Evolutionary conservation across 2,329 filamentous ascomycete species (phyloP), one percentile per base, ranked within the genome.

Genomic region (Aspergillus pseudoterreus): DNA sequence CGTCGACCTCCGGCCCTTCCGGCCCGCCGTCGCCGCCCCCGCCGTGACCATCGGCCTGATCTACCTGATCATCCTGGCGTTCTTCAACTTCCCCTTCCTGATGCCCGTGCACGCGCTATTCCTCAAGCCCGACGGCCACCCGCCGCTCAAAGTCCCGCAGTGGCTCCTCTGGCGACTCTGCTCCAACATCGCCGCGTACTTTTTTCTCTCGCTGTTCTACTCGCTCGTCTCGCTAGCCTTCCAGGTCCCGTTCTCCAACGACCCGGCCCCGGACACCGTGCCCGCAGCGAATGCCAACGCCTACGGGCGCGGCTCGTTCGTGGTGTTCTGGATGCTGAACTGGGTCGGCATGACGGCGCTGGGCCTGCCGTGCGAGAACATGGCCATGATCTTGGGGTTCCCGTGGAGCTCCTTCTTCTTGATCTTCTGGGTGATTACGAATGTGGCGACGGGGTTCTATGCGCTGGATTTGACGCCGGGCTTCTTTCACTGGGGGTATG

Each of bases 361-460:
- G 1, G 84, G 83, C 0, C 67, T 87, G 2, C 81, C 83, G 0
- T 84, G 81, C 60, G 83, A 87, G 68, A 86, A 86, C 58, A 78
- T 83, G 24, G 80, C 80, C 0, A 85, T 85, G 79, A 60, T 85
- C 2, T 70, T 86, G 4, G 82, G 81, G 0, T 73, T 79, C 58
- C 83, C 81, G 0, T 86, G 82, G 82, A 79, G 75, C 47, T 77
- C 81, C 0, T 64, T 85, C 0, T 87, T 83, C 77, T 68, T 87
- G 2, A 84, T 86, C 50, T 86, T 85, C 59, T 85, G 82, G 83
- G 82, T 86, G 39, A 83, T 87, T 50, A 79, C 81, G 6, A 87
- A 87, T 59, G 82, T 86, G 0, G 72, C 76, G 0, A 84, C 82
- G 0, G 70, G 75, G 0, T 85, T 87, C 58, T 82, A 86, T 63